Conservation (phyloP, 2,329 filamentous ascomycete genomes). For the Metarhizium robertsii region DNA sequence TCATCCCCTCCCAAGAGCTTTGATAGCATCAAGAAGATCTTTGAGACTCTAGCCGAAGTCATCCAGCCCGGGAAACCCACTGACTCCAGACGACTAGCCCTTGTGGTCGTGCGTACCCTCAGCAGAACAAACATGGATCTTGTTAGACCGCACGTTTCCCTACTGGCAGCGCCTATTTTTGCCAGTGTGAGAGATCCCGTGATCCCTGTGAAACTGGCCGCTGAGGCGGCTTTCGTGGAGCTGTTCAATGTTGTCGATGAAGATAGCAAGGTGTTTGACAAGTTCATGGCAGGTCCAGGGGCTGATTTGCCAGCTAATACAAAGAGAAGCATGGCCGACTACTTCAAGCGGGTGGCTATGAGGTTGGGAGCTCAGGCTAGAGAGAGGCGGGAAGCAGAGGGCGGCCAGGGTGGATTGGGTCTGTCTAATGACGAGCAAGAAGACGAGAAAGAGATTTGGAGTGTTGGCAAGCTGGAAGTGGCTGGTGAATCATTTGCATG, state of each 20-base stretch:
- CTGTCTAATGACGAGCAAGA: constrained; percentile 85
- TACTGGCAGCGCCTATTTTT: constrained; percentile 80
- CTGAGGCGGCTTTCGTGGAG: constrained; percentile 87
- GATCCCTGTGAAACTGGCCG: constrained; percentile 90
- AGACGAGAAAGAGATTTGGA: constrained; percentile 94
- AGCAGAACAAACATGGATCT: constrained; percentile 71
- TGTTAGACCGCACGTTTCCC: constrained; percentile 68
- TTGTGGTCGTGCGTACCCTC: constrained; percentile 82
- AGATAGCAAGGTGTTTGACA: constrained; percentile 79
- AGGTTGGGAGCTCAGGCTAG: constrained; percentile 78
- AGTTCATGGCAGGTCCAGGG: constrained; percentile 66
- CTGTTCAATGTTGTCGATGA: constrained; percentile 86
- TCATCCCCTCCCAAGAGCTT: constrained; percentile 58
- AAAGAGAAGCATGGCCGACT: constrained; percentile 89
- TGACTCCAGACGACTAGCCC: constrained; percentile 75
- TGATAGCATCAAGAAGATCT: constrained; percentile 69
- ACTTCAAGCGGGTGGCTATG: constrained; percentile 88
- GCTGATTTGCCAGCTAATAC: constrained; percentile 58
- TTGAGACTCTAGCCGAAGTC: constrained; percentile 65
- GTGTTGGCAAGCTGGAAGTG: constrained; percentile 81
- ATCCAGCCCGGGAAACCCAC: constrained; percentile 70
- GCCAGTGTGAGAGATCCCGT: constrained; percentile 81
- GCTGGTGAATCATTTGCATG: constrained; percentile 48
- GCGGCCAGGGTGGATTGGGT: constrained; percentile 76
- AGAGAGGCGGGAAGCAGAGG: constrained; percentile 85